Base-by-base conservation (phyloP, 306 rosid genomes). In the Vigna trinervia region DNA sequence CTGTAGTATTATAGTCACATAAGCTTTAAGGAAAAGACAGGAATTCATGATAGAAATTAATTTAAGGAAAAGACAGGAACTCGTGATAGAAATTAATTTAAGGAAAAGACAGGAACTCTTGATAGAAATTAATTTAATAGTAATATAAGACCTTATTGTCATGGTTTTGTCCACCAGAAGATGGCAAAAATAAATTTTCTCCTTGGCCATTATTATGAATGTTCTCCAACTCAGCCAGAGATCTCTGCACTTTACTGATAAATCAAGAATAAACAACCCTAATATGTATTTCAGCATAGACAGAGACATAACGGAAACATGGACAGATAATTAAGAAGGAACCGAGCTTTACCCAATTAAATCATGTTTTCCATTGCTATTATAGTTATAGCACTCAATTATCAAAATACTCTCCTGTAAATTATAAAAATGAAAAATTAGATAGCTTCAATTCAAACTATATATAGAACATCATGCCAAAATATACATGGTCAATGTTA, bases 361-460 rank as follows among this genome's bases (percentile, higher is more conserved):
- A 86, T 96, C 99, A 83, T 96, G 99, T 56, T 88, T 96, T 32
- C 99, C 99, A 78, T 85, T 92, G 92, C 81, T 86, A 82, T 96
- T 92, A 80, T 87, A 96, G 87, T 91, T 91, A 81, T 84, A 96
- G 86, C 99, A 92, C 88, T 96, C 98, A 71, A 93, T 86, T 81
- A 93, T 75, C 74, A 96, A 85, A 13, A 96, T 91, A 79, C 56
- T 85, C 57, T 96, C 99, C 99, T 96, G 98, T 74, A 79, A 73
- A 81, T 63, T 74, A 57, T 47, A 69, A 73, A 59, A 87, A 74
- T 46, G 80, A 56, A 75, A 48, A 70, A 82, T 80, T 58, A 85
- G 78, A 86, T 45, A 62, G 63, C 52, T 36, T 76, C 67, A 32
- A 81, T 12, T 3, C 51, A 39, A 22, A 64, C 52, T 65, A 47